A percentile compares a stretch with the other conserved stretches of the same genome.
phyloP scores from a whole-genome alignment of 129 eudicot genomes.

The carrot (Daucus carota) region DH1_v3.0 NC_030383.2:7956501-7957000 shows the following conservation, averaged over 20 bases:
- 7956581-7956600: background rate
- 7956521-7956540: too few species aligned
- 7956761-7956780: constrained; percentile 97
- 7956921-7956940: background rate
- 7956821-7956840: constrained; percentile 86
- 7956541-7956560: background rate
- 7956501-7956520: too few species aligned
- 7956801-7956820: constrained; percentile 85
- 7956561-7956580: too few species aligned
- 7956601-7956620: too few species aligned
- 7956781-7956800: constrained; percentile 92
- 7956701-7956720: background rate
- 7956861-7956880: constrained; percentile 99
- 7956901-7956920: constrained; percentile 6
- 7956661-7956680: background rate
- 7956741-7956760: constrained; percentile 52
- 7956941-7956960: background rate
- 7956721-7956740: background rate
- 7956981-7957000: constrained; percentile 88
- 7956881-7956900: constrained; percentile 4
- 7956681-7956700: too few species aligned
- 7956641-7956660: background rate
- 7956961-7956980: constrained; percentile 84
- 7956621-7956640: background rate
- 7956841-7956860: constrained; percentile 71